A percentile compares a stretch with the other conserved stretches of the same genome.
Conservation (phyloP, 1,139 yeast species). For the Taphrina pruni region DNA sequence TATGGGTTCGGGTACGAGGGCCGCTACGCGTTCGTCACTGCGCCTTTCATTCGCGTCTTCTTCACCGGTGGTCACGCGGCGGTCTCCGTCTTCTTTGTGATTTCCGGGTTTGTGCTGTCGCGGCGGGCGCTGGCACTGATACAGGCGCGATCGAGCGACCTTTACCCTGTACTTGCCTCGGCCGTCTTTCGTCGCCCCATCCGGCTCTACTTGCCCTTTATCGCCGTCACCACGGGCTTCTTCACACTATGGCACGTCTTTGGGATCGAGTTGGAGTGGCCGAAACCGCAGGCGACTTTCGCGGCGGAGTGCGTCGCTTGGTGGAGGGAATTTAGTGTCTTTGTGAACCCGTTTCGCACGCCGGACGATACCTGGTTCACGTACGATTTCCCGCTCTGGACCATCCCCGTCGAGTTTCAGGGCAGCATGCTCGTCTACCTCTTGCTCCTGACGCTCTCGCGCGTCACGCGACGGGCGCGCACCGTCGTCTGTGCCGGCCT, state of each 20-base stretch:
- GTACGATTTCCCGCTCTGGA: slow-evolving; percentile 31
- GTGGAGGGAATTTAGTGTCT: slow-evolving; percentile 21
- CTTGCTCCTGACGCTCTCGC: slow-evolving; percentile 12
- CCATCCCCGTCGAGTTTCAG: slow-evolving; percentile 38
- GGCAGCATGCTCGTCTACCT: slow-evolving; percentile 10
- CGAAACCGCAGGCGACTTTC: slow-evolving; percentile 26
- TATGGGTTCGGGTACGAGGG: slow-evolving; percentile 21
- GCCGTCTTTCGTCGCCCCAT: slow-evolving; percentile 32
- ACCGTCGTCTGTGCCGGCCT: neutral
- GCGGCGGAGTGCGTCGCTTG: slow-evolving; percentile 16
- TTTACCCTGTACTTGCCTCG: slow-evolving; percentile 27
- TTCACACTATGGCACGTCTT: slow-evolving; percentile 30
- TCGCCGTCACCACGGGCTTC: slow-evolving; percentile 19
- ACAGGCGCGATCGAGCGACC: slow-evolving; percentile 12
- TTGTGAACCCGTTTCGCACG: slow-evolving; percentile 17
- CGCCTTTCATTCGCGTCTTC: slow-evolving; percentile 30
- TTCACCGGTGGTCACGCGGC: slow-evolving; percentile 27
- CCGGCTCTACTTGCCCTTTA: slow-evolving; percentile 29
- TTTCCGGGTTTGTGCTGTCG: slow-evolving; percentile 34
- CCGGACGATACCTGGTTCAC: slow-evolving; percentile 28
- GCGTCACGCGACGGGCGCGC: slow-evolving; percentile 18
- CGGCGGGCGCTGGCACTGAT: slow-evolving; percentile 21
- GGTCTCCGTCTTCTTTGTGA: slow-evolving; percentile 38
- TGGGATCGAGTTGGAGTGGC: slow-evolving; percentile 23
- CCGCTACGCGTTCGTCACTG: slow-evolving; percentile 15